Evolutionary conservation across 257 asterid genomes (phyloP).

Genomic region (Euphrasia confusa): DNA sequence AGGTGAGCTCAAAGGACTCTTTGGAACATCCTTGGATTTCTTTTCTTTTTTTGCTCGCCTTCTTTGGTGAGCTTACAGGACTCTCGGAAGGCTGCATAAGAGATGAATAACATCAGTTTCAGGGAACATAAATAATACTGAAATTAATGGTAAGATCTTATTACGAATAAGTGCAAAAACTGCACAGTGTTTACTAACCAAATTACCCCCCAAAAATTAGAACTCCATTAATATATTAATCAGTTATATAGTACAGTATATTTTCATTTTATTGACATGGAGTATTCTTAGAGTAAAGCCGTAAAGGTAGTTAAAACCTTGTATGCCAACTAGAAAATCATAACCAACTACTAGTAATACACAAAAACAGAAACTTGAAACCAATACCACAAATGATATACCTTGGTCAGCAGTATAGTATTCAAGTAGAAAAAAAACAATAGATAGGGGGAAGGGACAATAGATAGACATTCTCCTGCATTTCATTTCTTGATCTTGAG

Average conservation of each 20-base stretch:
- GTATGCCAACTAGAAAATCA: too few relatives aligned
- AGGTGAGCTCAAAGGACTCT: too few relatives aligned
- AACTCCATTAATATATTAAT: neutral
- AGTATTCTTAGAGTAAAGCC: too few relatives aligned
- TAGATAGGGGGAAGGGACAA: too few relatives aligned
- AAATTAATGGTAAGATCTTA: neutral
- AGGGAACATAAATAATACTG: neutral
- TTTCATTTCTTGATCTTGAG: too few relatives aligned
- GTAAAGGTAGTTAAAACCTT: too few relatives aligned
- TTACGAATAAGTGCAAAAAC: neutral
- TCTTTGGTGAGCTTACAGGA: conserved; percentile 23
- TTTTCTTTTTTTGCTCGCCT: conserved; percentile 28
- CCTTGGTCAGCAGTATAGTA: conserved; percentile 3
- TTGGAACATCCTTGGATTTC: conserved; percentile 21
- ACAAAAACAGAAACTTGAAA: conserved; percentile 11
- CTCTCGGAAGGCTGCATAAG: conserved; percentile 31
- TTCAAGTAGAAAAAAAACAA: conserved; percentile 9
- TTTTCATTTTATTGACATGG: too few relatives aligned
- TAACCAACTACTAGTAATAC: conserved; percentile 8
- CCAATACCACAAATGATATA: conserved; percentile 6
- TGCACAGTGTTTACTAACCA: neutral
- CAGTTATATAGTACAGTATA: too few relatives aligned
- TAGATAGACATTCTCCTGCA: too few relatives aligned
- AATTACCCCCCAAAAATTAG: neutral
- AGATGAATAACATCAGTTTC: neutral